These are phyloP conservation scores for Clohesyomyces aquaticus DNA, from an alignment of 495 filamentous ascomycete genomes.

Conservation along the genomic window DNA sequence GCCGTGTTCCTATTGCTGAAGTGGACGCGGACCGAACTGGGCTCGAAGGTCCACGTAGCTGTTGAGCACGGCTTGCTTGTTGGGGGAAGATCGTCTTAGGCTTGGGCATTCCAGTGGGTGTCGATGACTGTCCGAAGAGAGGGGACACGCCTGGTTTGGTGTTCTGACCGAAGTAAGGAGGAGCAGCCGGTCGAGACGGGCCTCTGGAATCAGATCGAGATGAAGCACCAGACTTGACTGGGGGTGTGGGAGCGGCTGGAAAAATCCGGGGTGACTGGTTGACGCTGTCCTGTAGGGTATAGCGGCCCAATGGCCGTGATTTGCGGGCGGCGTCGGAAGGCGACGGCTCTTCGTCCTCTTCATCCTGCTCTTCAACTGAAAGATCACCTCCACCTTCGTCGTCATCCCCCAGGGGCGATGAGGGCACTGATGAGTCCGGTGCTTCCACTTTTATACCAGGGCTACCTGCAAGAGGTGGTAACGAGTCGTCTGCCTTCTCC, in stretches of 20 bases:
- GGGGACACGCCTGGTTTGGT: not conserved
- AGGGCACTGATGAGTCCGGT: constrained; percentile 47
- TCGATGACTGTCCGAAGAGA: constrained; percentile 15
- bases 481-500: constrained; percentile 47
- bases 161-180: constrained; percentile 14
- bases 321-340: constrained; percentile 32
- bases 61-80: constrained; percentile 49
- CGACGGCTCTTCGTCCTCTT: constrained; percentile 35
- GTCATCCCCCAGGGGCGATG: constrained; percentile 42
- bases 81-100: constrained; percentile 60
- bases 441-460: constrained; percentile 53
- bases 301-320: constrained; percentile 11
- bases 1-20: constrained; percentile 49
- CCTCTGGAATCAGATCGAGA: constrained; percentile 27
- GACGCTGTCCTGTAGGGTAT: constrained; percentile 24
- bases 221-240: constrained; percentile 23
- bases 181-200: constrained; percentile 16
- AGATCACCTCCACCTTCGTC: constrained; percentile 32
- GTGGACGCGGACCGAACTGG: constrained; percentile 62
- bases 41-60: constrained; percentile 79
- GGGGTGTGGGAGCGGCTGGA: constrained; percentile 37
- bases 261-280: constrained; percentile 27
- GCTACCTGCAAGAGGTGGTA: constrained; percentile 66
- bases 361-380: constrained; percentile 44
- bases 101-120: constrained; percentile 50